phyloP scores from a whole-genome alignment of 164 flowering plant genomes.

The Liriodendron chinense region DNA sequence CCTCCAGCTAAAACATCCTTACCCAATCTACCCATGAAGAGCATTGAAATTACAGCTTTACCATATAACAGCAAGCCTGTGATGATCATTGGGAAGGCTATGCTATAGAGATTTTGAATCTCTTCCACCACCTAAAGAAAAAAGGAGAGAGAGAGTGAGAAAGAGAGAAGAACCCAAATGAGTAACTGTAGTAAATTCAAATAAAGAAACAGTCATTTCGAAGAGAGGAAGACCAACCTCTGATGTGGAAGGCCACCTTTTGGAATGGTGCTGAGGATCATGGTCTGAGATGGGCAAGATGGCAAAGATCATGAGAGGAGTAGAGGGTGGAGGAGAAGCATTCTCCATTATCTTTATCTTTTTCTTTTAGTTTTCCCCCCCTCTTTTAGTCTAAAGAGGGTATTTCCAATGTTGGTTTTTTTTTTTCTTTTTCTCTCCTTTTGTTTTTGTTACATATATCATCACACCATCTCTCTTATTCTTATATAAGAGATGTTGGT shows the following conservation, averaged over 20 bases:
- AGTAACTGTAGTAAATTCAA: slow-evolving; percentile 16
- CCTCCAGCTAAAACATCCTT: slow-evolving; percentile 60
- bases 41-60: slow-evolving; percentile 44
- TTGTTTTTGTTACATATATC: background rate
- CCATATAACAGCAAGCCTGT: slow-evolving; percentile 48
- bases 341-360: background rate
- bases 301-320: slow-evolving; percentile 11
- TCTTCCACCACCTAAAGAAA: slow-evolving; percentile 38
- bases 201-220: background rate
- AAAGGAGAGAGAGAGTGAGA: background rate
- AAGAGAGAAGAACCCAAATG: background rate
- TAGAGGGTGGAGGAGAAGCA: slow-evolving; percentile 8
- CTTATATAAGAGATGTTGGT: background rate
- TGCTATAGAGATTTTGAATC: slow-evolving; percentile 38
- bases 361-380: background rate
- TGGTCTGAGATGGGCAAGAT: slow-evolving; percentile 1
- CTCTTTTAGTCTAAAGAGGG: background rate
- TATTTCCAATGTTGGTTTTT: background rate
- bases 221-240: background rate
- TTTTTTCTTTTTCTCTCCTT: background rate
- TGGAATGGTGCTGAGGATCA: slow-evolving; percentile 3
- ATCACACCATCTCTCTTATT: background rate
- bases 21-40: slow-evolving; percentile 57
- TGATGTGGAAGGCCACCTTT: slow-evolving; percentile 9
- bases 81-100: slow-evolving; percentile 48